Percentiles rank a stretch among this genome's conserved stretches.
phyloP scores from a whole-genome alignment of 176 grass and related monocot species.

The Oryza meridionalis region DNA sequence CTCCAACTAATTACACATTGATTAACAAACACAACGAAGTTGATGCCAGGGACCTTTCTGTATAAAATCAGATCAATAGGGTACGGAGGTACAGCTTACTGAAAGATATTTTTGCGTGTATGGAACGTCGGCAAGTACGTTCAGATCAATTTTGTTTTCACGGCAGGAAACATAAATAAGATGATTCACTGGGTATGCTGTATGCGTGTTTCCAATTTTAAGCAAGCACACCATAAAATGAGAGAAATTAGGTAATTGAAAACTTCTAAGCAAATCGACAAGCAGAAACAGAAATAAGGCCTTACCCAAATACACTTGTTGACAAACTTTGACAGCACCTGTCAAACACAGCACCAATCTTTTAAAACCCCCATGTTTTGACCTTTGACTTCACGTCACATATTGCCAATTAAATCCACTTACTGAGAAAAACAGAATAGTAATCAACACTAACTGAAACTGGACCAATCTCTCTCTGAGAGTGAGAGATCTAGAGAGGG shows the following conservation, averaged over 20 bases:
- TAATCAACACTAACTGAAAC: slow-evolving; percentile 23
- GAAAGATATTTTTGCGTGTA: slow-evolving; percentile 29
- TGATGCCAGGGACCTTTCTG: slow-evolving; percentile 51
- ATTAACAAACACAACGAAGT: slow-evolving; percentile 49
- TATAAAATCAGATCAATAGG: slow-evolving; percentile 44
- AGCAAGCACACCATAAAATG: not conserved
- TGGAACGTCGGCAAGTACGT: slow-evolving; percentile 1
- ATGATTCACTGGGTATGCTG: not conserved
- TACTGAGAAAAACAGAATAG: slow-evolving; percentile 14
- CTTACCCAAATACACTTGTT: slow-evolving; percentile 23
- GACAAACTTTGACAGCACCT: slow-evolving; percentile 17
- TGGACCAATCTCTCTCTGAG: slow-evolving; percentile 12
- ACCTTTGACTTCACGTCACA: slow-evolving; percentile 14
- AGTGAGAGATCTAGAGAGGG: not conserved
- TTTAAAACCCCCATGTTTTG: not conserved
- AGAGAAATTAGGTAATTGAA: not conserved
- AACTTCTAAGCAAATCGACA: not conserved
- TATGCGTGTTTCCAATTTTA: not conserved
- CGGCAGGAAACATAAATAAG: not conserved
- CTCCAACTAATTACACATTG: slow-evolving; percentile 44
- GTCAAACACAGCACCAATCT: slow-evolving; percentile 8
- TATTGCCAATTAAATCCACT: slow-evolving; percentile 11
- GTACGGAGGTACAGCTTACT: slow-evolving; percentile 25
- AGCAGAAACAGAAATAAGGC: not conserved
- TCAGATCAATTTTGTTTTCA: not conserved